phyloP scores from a whole-genome alignment of 768 basidiomycete species.

The Boletus fagicola region DNA sequence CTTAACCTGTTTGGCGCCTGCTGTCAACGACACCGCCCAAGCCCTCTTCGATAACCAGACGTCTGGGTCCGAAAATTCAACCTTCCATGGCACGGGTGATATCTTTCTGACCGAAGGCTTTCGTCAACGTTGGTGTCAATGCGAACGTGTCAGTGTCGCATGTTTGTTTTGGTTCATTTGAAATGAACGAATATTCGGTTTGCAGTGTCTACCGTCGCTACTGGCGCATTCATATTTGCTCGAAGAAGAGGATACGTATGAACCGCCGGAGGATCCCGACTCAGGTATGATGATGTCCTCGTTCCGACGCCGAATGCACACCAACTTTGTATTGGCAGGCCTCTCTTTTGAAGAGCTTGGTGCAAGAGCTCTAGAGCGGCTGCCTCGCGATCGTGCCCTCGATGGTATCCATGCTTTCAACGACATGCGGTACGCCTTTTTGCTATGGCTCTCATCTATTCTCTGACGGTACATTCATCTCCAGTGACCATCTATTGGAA shows the following conservation, averaged over 20 bases:
- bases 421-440: conserved; percentile 62
- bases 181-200: background rate
- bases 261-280: conserved; percentile 85
- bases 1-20: conserved; percentile 55
- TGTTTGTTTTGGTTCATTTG: background rate
- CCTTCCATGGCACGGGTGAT: conserved; percentile 59
- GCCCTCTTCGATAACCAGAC: conserved; percentile 35
- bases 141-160: conserved; percentile 46
- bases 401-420: conserved; percentile 86
- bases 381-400: conserved; percentile 79
- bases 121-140: conserved; percentile 78
- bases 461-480: conserved; percentile 1
- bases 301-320: background rate
- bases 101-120: conserved; percentile 74
- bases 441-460: background rate
- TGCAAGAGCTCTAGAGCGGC: conserved; percentile 66
- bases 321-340: conserved; percentile 38
- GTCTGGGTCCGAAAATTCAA: conserved; percentile 16
- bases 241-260: conserved; percentile 80
- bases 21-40: conserved; percentile 45
- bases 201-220: conserved; percentile 59
- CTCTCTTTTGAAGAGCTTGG: conserved; percentile 82
- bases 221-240: conserved; percentile 57
- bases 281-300: conserved; percentile 46
- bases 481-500: conserved; percentile 65